These are phyloP conservation scores for Plasmodium relictum DNA, from an alignment of 169 alveolate species.

Conservation along the genomic window DNA sequence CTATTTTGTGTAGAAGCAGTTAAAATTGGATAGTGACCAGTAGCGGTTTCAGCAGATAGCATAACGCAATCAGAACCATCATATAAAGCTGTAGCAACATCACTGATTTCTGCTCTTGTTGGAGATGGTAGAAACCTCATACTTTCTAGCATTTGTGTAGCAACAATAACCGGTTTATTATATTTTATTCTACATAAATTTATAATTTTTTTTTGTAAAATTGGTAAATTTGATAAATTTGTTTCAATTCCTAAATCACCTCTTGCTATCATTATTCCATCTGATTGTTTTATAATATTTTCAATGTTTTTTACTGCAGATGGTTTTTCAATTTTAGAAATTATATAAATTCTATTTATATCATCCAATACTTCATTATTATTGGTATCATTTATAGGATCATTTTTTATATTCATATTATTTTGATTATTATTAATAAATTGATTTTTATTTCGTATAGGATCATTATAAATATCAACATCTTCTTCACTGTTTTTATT, in stretches of 20 bases:
- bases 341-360: slow-evolving; percentile 85
- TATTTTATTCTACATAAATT: slow-evolving; percentile 87
- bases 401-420: slow-evolving; percentile 28
- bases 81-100: slow-evolving; percentile 96
- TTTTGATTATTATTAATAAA: background rate
- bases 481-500: background rate
- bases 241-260: slow-evolving; percentile 98
- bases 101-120: slow-evolving; percentile 98
- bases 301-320: slow-evolving; percentile 94
- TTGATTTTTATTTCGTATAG: background rate
- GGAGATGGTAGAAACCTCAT: slow-evolving; percentile 96
- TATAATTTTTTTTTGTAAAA: slow-evolving; percentile 92
- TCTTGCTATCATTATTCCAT: slow-evolving; percentile 98
- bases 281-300: slow-evolving; percentile 92
- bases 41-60: slow-evolving; percentile 92
- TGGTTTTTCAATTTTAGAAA: slow-evolving; percentile 97
- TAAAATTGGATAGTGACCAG: slow-evolving; percentile 86
- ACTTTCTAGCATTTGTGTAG: slow-evolving; percentile 98
- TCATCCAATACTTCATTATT: slow-evolving; percentile 80
- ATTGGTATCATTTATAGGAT: background rate
- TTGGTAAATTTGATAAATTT: slow-evolving; percentile 93
- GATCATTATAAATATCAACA: background rate
- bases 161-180: slow-evolving; percentile 96
- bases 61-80: slow-evolving; percentile 98
- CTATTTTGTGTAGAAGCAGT: slow-evolving; percentile 84